Conservation (phyloP, 306 rosid genomes). For the Rubus parviflorus region DNA sequence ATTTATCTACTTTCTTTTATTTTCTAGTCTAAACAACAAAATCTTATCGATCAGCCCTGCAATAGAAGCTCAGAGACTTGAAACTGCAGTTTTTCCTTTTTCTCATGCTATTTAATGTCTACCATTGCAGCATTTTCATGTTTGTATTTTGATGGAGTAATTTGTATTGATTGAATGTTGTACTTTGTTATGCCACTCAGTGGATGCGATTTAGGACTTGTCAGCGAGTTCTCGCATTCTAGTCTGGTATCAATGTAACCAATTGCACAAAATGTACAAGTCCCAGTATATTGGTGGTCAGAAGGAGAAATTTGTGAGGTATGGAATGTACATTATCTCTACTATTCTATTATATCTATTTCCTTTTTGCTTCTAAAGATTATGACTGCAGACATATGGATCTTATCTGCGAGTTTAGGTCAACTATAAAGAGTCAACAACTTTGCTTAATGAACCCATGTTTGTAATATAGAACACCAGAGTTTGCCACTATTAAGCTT, state of each 20-base stretch:
- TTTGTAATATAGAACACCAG: background rate
- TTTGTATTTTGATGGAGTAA: slow-evolving; percentile 19
- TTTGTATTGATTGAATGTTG: slow-evolving; percentile 6
- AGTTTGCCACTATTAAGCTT: too few relatives aligned
- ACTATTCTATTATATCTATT: background rate
- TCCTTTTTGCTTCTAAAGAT: background rate
- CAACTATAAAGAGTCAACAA: background rate
- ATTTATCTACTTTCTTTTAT: background rate
- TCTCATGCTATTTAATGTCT: background rate
- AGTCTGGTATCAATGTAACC: slow-evolving; percentile 28
- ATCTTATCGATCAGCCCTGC: background rate
- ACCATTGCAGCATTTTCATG: background rate
- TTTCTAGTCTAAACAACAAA: background rate
- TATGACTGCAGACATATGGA: background rate
- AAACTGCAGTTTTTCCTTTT: background rate
- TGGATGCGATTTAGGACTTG: slow-evolving; percentile 26
- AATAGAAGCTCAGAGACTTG: background rate
- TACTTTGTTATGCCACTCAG: background rate
- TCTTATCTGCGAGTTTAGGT: background rate
- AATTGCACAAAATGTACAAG: slow-evolving; percentile 42
- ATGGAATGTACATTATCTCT: slow-evolving; percentile 20
- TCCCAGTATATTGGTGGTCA: slow-evolving; percentile 48
- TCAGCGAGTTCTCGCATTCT: slow-evolving; percentile 22
- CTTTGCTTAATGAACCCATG: background rate
- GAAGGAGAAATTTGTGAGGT: slow-evolving; percentile 49